These are phyloP conservation scores for Cyclanthera cordifolia DNA, from an alignment of 306 rosid species.

Conservation along the genomic window DNA sequence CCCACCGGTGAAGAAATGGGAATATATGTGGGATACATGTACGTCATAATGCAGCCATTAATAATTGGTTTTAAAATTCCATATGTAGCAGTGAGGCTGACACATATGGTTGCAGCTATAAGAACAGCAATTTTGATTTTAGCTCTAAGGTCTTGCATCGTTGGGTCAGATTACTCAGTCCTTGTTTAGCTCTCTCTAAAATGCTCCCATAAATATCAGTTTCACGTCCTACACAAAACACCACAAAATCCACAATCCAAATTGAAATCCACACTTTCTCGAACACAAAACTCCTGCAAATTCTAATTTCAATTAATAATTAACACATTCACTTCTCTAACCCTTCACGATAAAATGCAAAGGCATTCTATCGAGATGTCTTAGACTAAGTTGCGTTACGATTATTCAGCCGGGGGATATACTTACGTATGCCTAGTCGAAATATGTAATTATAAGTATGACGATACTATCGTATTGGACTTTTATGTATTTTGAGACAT, in stretches of 20 bases:
- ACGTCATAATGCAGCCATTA: slow-evolving; percentile 86
- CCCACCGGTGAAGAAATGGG: slow-evolving; percentile 46
- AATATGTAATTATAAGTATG: too few species aligned
- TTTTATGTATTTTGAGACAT: too few species aligned
- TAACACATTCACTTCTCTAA: not conserved
- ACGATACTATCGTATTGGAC: too few species aligned
- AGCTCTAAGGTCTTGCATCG: slow-evolving; percentile 51
- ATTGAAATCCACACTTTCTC: not conserved
- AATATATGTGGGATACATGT: slow-evolving; percentile 91
- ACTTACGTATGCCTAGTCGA: too few species aligned
- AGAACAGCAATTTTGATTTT: slow-evolving; percentile 47
- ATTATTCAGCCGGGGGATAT: too few species aligned
- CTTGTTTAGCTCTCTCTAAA: slow-evolving; percentile 2
- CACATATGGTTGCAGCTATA: slow-evolving; percentile 31
- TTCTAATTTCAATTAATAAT: not conserved
- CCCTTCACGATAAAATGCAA: not conserved
- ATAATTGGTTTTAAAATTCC: slow-evolving; percentile 62
- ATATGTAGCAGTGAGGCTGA: slow-evolving; percentile 52
- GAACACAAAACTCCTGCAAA: not conserved
- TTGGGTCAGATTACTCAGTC: not conserved
- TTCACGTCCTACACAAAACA: slow-evolving; percentile 11
- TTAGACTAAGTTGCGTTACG: too few species aligned
- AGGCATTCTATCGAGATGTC: too few species aligned
- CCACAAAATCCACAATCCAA: not conserved
- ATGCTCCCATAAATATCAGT: slow-evolving; percentile 6